These are phyloP conservation scores for Yamadazyma akitaensis DNA, from an alignment of 805 yeast genomes.

Conservation along the genomic window DNA sequence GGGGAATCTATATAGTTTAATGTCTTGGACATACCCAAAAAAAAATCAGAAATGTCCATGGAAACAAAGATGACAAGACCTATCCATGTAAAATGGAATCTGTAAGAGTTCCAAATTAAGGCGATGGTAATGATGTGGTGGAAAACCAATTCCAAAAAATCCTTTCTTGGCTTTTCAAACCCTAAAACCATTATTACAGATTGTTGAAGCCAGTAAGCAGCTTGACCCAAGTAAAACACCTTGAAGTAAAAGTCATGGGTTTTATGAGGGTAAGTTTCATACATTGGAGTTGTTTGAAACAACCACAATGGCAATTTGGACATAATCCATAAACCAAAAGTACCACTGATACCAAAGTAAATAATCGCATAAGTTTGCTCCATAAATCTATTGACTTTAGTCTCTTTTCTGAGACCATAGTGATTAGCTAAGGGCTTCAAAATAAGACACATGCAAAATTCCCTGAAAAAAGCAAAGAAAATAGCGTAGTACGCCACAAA, in stretches of 20 bases:
- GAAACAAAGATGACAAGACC: slow-evolving; percentile 88
- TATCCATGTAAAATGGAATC: slow-evolving; percentile 95
- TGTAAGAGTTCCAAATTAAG: slow-evolving; percentile 80
- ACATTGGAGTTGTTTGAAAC: slow-evolving; percentile 81
- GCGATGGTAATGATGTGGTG: slow-evolving; percentile 92
- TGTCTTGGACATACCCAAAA: slow-evolving; percentile 80
- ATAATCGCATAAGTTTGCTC: slow-evolving; percentile 87
- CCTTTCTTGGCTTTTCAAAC: slow-evolving; percentile 93
- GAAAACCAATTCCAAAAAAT: slow-evolving; percentile 82
- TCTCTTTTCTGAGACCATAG: slow-evolving; percentile 49
- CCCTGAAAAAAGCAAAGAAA: slow-evolving; percentile 86
- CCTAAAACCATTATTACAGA: slow-evolving; percentile 77
- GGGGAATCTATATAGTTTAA: slow-evolving; percentile 76
- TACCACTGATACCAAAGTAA: slow-evolving; percentile 79
- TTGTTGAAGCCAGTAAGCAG: slow-evolving; percentile 98
- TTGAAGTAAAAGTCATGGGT: slow-evolving; percentile 69
- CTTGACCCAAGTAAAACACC: slow-evolving; percentile 83
- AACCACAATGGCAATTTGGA: slow-evolving; percentile 76
- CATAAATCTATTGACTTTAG: slow-evolving; percentile 75
- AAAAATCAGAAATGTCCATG: slow-evolving; percentile 94
- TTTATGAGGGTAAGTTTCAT: slow-evolving; percentile 77
- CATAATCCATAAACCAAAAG: slow-evolving; percentile 90
- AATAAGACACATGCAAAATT: slow-evolving; percentile 80
- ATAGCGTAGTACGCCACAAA: slow-evolving; percentile 80
- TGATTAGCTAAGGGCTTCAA: slow-evolving; percentile 66